Evolutionary conservation across 768 basidiomycete genomes (phyloP).

Genomic region (Gloeostereum incarnatum): DNA sequence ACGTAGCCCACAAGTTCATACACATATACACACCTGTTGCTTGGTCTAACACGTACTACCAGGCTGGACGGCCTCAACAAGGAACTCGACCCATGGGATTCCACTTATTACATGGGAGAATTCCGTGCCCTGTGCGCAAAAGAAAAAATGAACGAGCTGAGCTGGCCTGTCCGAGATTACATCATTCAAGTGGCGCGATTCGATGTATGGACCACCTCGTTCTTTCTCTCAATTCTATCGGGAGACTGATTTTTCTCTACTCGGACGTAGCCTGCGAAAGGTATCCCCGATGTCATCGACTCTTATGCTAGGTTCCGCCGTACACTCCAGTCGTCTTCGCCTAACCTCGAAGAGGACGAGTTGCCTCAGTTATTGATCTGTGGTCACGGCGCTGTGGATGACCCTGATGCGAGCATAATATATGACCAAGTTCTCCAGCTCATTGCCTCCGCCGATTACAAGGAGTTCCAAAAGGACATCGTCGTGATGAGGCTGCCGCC

Average conservation of each 20-base stretch:
- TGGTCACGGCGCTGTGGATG: conserved; percentile 91
- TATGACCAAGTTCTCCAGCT: conserved; percentile 70
- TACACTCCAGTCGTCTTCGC: conserved; percentile 37
- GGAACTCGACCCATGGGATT: conserved; percentile 70
- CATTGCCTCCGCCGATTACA: conserved; percentile 42
- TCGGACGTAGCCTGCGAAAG: conserved; percentile 39
- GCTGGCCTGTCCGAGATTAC: conserved; percentile 79
- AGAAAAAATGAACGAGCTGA: conserved; percentile 74
- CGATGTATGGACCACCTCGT: too few relatives aligned
- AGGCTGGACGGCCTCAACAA: conserved; percentile 96
- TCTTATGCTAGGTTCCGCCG: conserved; percentile 81
- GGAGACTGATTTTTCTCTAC: conserved; percentile 11
- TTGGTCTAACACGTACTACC: conserved; percentile 1
- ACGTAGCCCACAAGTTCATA: conserved; percentile 76
- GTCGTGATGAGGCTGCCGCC: conserved; percentile 75
- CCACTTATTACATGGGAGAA: conserved; percentile 85
- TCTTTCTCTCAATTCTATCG: too few relatives aligned
- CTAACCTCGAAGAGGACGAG: conserved; percentile 35
- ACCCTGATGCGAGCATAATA: conserved; percentile 90
- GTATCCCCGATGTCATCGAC: conserved; percentile 78
- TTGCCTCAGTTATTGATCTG: conserved; percentile 73
- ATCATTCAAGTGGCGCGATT: conserved; percentile 91
- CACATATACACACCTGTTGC: conserved; percentile 16
- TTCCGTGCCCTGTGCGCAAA: conserved; percentile 69
- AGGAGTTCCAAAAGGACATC: conserved; percentile 49